Conservation (phyloP, 2,329 filamentous ascomycete genomes). For the Coleophoma crateriformis region DNA sequence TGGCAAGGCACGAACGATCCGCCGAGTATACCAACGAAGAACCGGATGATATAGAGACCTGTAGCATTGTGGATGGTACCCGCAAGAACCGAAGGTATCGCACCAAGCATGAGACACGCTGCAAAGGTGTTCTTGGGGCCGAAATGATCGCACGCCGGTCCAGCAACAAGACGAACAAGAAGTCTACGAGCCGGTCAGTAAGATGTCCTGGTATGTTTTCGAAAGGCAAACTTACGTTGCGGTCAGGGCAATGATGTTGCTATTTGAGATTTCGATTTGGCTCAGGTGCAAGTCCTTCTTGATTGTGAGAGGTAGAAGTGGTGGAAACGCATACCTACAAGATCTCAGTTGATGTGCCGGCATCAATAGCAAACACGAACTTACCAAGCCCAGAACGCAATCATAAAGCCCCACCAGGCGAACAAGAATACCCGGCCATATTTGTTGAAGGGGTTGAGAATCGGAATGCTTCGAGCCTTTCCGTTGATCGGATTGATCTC, state of each 20-base stretch:
- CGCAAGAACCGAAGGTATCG: constrained; percentile 74
- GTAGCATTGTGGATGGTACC: constrained; percentile 63
- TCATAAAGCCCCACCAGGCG: constrained; percentile 77
- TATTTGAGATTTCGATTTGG: constrained; percentile 69
- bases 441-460: constrained; percentile 68
- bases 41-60: constrained; percentile 65
- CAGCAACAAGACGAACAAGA: constrained; percentile 68
- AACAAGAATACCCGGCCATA: constrained; percentile 87
- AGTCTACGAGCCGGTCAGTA: constrained; percentile 33
- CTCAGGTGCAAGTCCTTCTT: constrained; percentile 68
- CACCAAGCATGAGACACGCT: constrained; percentile 65
- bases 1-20: constrained; percentile 77
- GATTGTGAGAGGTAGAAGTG: constrained; percentile 74
- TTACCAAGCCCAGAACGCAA: constrained; percentile 86
- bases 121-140: constrained; percentile 76
- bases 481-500: constrained; percentile 76
- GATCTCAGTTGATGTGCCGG: not conserved
- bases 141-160: constrained; percentile 76
- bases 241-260: constrained; percentile 75
- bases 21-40: constrained; percentile 73
- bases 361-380: constrained; percentile 31
- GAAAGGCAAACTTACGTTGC: constrained; percentile 47
- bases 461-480: constrained; percentile 73
- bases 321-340: constrained; percentile 73
- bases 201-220: not conserved